Percentiles rank a stretch among this genome's conserved stretches.
Evolutionary conservation across 345 rosid genomes (phyloP).

Genomic region (Dipteronia sinensis): DNA sequence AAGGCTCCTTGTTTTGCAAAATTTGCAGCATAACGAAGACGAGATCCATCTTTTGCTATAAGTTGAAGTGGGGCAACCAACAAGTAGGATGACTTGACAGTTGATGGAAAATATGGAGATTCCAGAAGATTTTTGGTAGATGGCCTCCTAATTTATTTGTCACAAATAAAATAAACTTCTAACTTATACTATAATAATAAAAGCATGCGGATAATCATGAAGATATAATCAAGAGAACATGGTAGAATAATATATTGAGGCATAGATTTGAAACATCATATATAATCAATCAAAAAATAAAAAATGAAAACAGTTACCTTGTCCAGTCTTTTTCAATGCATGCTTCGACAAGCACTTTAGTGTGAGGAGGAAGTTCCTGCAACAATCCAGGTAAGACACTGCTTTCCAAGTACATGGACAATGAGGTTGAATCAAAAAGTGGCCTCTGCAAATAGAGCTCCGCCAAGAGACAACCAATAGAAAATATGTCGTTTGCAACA

Average conservation of each 20-base stretch:
- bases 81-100: slow-evolving; percentile 76
- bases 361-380: slow-evolving; percentile 75
- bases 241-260: slow-evolving; percentile 9
- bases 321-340: slow-evolving; percentile 71
- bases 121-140: slow-evolving; percentile 75
- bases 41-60: slow-evolving; percentile 61
- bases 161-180: slow-evolving; percentile 18
- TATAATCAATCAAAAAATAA: background rate
- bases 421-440: slow-evolving; percentile 68
- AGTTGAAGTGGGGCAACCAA: slow-evolving; percentile 88
- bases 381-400: slow-evolving; percentile 58
- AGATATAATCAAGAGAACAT: slow-evolving; percentile 10
- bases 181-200: slow-evolving; percentile 1
- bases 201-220: background rate
- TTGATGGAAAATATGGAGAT: slow-evolving; percentile 83
- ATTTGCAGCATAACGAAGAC: slow-evolving; percentile 76
- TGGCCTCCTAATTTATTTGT: slow-evolving; percentile 72
- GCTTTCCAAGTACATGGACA: slow-evolving; percentile 48
- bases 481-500: slow-evolving; percentile 71
- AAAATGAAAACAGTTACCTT: slow-evolving; percentile 44
- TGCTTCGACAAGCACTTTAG: slow-evolving; percentile 71
- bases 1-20: slow-evolving; percentile 86
- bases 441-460: slow-evolving; percentile 79
- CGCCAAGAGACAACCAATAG: slow-evolving; percentile 80
- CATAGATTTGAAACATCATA: slow-evolving; percentile 11